Conservation (phyloP, 1,284 basidiomycete species). For the Singerocomus inundabilis region DNA sequence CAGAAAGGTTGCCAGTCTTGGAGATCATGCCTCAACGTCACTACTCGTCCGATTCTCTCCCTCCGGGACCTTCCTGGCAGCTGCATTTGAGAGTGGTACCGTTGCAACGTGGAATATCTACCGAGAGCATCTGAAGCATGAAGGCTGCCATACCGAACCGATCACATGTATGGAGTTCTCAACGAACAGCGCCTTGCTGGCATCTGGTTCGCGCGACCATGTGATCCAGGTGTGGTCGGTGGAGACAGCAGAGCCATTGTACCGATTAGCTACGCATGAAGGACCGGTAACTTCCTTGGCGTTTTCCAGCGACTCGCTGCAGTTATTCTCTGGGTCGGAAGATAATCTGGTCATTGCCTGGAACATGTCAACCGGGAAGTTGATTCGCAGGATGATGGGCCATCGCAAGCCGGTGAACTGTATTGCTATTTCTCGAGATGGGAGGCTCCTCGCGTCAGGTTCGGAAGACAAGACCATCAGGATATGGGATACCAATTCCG, state of each 20-base stretch:
- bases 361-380: constrained; percentile 19
- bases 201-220: constrained; percentile 23
- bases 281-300: constrained; percentile 19
- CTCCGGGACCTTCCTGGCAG: constrained; percentile 22
- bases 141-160: constrained; percentile 13
- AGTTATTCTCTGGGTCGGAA: constrained; percentile 20
- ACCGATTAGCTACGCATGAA: constrained; percentile 17
- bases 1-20: constrained; percentile 22
- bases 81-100: constrained; percentile 17
- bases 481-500: constrained; percentile 17
- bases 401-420: constrained; percentile 22
- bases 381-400: constrained; percentile 19
- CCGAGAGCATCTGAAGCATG: constrained; percentile 20
- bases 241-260: constrained; percentile 10
- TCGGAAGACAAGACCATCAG: constrained; percentile 27
- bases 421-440: constrained; percentile 19
- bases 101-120: constrained; percentile 28
- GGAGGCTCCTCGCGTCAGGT: constrained; percentile 13
- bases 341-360: constrained; percentile 25
- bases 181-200: constrained; percentile 16
- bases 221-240: constrained; percentile 23
- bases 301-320: constrained; percentile 16
- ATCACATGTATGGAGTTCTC: constrained; percentile 28
- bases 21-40: constrained; percentile 10
- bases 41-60: constrained; percentile 27